Percentiles rank a stretch among this genome's conserved stretches.
These are phyloP conservation scores for Xylaria flabelliformis DNA, from an alignment of 495 filamentous ascomycete genomes.

Conservation along the genomic window DNA sequence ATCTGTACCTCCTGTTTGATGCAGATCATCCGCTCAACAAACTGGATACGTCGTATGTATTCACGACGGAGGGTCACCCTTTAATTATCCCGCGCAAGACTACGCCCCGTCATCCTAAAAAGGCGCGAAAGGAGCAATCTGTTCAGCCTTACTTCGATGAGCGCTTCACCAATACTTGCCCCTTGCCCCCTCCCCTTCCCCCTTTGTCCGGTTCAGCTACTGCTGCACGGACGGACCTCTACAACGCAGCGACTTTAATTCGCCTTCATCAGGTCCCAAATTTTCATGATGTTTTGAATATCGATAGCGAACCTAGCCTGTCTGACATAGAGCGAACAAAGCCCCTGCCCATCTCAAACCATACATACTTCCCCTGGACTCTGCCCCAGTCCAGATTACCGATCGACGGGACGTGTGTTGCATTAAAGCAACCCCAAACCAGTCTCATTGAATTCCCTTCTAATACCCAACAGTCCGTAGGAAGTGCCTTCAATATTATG, in stretches of 20 bases:
- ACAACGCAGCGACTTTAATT: slow-evolving; percentile 87
- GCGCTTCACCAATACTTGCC: slow-evolving; percentile 63
- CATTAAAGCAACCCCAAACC: slow-evolving; percentile 57
- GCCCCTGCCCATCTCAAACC: slow-evolving; percentile 64
- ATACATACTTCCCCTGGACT: slow-evolving; percentile 94
- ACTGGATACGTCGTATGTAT: slow-evolving; percentile 86
- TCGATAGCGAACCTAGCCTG: slow-evolving; percentile 30
- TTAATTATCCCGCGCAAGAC: slow-evolving; percentile 75
- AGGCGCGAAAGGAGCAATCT: slow-evolving; percentile 25
- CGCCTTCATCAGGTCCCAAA: slow-evolving; percentile 79
- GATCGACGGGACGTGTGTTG: slow-evolving; percentile 71
- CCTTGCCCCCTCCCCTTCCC: slow-evolving; percentile 59
- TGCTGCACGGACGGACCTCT: slow-evolving; percentile 84
- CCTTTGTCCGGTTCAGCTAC: slow-evolving; percentile 77
- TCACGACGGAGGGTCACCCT: slow-evolving; percentile 95
- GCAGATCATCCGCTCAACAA: slow-evolving; percentile 85
- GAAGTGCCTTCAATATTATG: slow-evolving; percentile 63
- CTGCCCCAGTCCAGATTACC: slow-evolving; percentile 77
- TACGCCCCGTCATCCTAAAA: slow-evolving; percentile 20
- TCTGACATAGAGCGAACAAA: slow-evolving; percentile 19
- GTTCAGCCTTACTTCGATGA: slow-evolving; percentile 44
- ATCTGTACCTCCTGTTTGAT: slow-evolving; percentile 89
- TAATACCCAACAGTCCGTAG: slow-evolving; percentile 59
- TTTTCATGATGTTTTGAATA: slow-evolving; percentile 54
- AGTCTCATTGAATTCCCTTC: slow-evolving; percentile 85